Conservation (phyloP, 169 alveolate species). For the Plasmodium ovale region DNA sequence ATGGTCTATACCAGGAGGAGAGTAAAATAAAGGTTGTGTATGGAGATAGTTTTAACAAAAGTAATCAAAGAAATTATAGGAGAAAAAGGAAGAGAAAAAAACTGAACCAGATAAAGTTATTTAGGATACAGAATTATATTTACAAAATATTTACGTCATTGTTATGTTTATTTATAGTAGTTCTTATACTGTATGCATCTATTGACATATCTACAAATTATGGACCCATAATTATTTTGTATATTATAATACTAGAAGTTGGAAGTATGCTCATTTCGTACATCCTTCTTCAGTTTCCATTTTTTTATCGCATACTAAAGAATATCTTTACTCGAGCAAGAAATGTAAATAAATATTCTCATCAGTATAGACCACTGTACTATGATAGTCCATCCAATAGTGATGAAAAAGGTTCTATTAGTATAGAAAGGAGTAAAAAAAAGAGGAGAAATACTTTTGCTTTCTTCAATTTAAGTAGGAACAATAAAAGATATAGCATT, state of each 20-base stretch:
- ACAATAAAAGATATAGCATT: conserved; percentile 20
- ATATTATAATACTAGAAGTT: conserved; percentile 32
- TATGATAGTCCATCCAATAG: conserved; percentile 34
- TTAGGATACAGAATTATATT: conserved; percentile 46
- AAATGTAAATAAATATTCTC: conserved; percentile 55
- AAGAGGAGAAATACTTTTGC: conserved; percentile 27
- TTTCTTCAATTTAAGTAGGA: background rate
- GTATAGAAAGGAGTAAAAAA: conserved; percentile 8
- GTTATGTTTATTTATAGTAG: conserved; percentile 35
- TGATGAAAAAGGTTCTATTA: conserved; percentile 36
- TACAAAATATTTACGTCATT: conserved; percentile 34
- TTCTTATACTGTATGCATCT: conserved; percentile 64
- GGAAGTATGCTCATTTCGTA: conserved; percentile 71
- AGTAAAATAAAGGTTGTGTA: conserved; percentile 3
- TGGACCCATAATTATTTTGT: conserved; percentile 44
- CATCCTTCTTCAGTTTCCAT: conserved; percentile 55
- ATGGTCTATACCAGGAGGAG: background rate
- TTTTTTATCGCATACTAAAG: conserved; percentile 54
- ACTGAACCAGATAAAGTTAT: conserved; percentile 10
- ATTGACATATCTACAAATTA: conserved; percentile 41
- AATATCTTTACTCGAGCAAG: conserved; percentile 52
- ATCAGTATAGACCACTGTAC: conserved; percentile 59
- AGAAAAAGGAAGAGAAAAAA: conserved; percentile 11
- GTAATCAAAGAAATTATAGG: background rate
- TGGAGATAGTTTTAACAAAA: background rate